These are phyloP conservation scores for Eucalyptus cladocalyx DNA, from an alignment of 345 rosid species.

Conservation along the genomic window DNA sequence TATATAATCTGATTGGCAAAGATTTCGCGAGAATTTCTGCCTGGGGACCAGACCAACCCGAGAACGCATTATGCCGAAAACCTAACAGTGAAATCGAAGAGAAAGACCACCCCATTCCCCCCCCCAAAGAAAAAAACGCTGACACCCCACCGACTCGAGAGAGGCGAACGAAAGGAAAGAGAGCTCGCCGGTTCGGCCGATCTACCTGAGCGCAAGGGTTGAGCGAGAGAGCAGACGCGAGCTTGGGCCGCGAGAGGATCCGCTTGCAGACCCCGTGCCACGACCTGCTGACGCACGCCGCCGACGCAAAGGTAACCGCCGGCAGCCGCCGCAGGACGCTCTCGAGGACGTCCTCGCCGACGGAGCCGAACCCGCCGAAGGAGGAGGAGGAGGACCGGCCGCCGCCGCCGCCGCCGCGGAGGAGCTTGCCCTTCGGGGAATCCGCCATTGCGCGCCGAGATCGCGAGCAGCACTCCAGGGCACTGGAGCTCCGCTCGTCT, in stretches of 20 bases:
- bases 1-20: neutral
- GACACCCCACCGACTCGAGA: neutral
- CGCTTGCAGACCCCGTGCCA: conserved; percentile 30
- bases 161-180: neutral
- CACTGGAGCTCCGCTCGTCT: neutral
- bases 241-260: conserved; percentile 36
- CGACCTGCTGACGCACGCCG: conserved; percentile 32
- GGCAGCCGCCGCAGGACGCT: conserved; percentile 30
- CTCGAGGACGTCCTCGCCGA: conserved; percentile 20
- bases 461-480: neutral
- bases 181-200: neutral
- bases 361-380: neutral
- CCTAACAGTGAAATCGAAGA: neutral
- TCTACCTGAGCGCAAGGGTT: conserved; percentile 19
- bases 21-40: neutral
- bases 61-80: neutral
- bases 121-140: accelerated
- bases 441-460: neutral
- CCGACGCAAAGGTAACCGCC: conserved; percentile 36
- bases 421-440: neutral
- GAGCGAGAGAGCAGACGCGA: conserved; percentile 46
- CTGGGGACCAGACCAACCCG: neutral
- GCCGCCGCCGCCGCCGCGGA: neutral
- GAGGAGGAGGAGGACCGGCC: neutral
- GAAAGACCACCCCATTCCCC: neutral